Evolutionary conservation across 2,329 filamentous ascomycete species (phyloP), one percentile per base, ranked within the genome.

Genomic region (Fusarium sarcochroum): DNA sequence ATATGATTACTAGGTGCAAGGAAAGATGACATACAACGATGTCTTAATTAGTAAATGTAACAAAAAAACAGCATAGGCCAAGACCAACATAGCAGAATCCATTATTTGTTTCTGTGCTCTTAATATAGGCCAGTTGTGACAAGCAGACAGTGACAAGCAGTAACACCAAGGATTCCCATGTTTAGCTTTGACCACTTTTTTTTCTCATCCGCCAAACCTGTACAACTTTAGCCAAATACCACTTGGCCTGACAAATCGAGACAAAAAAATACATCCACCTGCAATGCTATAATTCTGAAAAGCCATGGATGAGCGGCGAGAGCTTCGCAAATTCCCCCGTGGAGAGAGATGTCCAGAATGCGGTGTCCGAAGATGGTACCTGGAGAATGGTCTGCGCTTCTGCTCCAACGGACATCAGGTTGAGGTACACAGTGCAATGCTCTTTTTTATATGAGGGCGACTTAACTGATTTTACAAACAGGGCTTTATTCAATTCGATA

Each of bases 401-500:
- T 97, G 93, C 79, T 85, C 90, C 67, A 90, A 92, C 70, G 93
- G 93, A 32, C 93, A 97, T 81, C 88, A 90, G 70, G 90, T 94
- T 71, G 89, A 93, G 80, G 91, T 93, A 42, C 11, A 49, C 23
- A 40, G 17, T 21, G 11, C 27, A 15, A 13, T 20, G 17, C n/a
- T 17, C 6, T 11, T 27, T 27, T 18, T 25, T 25, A 10, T 9
- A 41, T 38, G 8, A 18, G 27, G 23, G 1, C 20, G 27, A 30
- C 7, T 51, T 23, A 23, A 25, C 21, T 66, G 21, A 75, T 21
- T 18, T 17, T 3, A 15, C 5, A 7, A 13, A 4, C 42, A 86
- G 81, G 86, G 85, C 3, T 88, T 86, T 70, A 77, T 88, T n/a
- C 83, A 86, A 65, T 86, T 84, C 63, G 86, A 86, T 51, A 76